These are phyloP conservation scores for Chaetomidium leptoderma DNA, from an alignment of 495 filamentous ascomycete genomes.

Conservation along the genomic window DNA sequence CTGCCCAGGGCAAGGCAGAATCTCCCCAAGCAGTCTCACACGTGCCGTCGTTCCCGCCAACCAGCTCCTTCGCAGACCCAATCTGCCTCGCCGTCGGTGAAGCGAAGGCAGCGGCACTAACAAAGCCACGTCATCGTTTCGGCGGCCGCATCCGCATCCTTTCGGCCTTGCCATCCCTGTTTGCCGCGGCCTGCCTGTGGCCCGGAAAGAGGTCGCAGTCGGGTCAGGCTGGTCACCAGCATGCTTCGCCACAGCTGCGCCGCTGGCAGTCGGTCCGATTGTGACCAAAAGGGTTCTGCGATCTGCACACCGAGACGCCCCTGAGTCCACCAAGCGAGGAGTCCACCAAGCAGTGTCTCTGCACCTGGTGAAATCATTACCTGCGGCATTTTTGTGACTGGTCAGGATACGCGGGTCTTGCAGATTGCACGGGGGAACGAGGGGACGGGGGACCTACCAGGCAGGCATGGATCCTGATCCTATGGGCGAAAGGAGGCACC, in stretches of 20 bases:
- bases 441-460: neutral
- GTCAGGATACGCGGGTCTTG: conserved; percentile 2
- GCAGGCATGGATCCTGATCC: neutral
- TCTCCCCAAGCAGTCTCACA: too few species aligned
- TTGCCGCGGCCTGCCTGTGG: neutral
- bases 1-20: conserved; percentile 15
- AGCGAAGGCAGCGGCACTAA: conserved; percentile 19
- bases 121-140: conserved; percentile 19
- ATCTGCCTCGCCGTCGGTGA: conserved; percentile 18
- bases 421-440: neutral
- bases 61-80: conserved; percentile 3
- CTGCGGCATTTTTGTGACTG: conserved; percentile 17
- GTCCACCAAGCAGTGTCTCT: neutral
- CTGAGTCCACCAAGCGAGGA: conserved; percentile 7
- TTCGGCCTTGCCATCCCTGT: conserved; percentile 13
- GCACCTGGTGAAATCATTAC: conserved; percentile 11
- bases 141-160: conserved; percentile 8
- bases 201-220: conserved; percentile 14
- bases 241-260: conserved; percentile 11
- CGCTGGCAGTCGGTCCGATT: conserved; percentile 19
- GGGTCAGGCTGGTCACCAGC: conserved; percentile 7
- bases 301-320: conserved; percentile 12
- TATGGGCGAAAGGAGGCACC: neutral
- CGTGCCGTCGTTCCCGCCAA: conserved; percentile 5
- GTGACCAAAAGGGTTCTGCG: conserved; percentile 8